Base-by-base conservation (phyloP, 768 basidiomycete species). In the Suillus lakei region DNA sequence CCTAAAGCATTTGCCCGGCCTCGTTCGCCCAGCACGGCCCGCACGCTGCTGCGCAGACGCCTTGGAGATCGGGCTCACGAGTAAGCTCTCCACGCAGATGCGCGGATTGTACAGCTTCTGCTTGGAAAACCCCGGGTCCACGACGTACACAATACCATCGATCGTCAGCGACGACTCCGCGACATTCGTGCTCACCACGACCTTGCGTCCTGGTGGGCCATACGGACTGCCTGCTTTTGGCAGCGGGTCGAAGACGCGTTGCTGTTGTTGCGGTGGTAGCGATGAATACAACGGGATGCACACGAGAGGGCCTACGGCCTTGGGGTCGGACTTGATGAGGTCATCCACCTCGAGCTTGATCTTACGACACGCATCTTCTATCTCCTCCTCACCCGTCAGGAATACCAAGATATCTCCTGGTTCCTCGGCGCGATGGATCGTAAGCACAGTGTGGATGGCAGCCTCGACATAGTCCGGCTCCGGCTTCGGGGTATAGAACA, bases 141-240 rank as follows among this genome's bases (percentile, higher is more conserved):
- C 95, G 63, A 98, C 96, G 72, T 99, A 99, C n/a, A 99, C 96
- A 71, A 99, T 98, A 26, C 97, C 97, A 70, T 99, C 97, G 64
- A 99, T 98, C 5, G 97, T 99, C 51, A 99, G 80, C 2, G 95
- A 97, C 1, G 97, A 98, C 78, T 99, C 97, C 3, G 97, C 97
- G 65, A 99, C 95, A 74, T 99, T 98, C 32, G 97, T 99, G 9
- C 95, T 93, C 1, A 99, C 83, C 39, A 99, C 92, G 54, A 98
- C 86, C 76, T 99, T 99, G 65, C 97, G 87, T 0, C 97, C 97
- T 0, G 91, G 89, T 0, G 94, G 91, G 1, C 94, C 91, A 60
- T 82, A 88, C 0, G 85, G 76, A 0, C 77, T 81, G 5, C 84
- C 81, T 0, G 94, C 75, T 4, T 82, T 69, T 9, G 97, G 96